Evolutionary conservation across 106 monocot species (phyloP).

Genomic region (Posidonia australis): DNA sequence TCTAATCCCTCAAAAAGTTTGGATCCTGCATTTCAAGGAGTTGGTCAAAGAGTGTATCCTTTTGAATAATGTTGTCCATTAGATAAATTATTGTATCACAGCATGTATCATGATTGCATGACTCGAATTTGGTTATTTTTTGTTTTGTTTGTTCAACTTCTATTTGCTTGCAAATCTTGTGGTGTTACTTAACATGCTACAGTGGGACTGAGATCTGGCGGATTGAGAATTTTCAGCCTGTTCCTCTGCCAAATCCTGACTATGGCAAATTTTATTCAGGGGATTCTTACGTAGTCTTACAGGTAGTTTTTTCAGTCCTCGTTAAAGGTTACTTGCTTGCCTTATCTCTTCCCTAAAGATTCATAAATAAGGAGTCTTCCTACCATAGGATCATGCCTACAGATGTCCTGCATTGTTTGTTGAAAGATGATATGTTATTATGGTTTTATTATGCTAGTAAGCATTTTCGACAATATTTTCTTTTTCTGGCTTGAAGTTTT

Average conservation of each 20-base stretch:
- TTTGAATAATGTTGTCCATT: too few relatives aligned
- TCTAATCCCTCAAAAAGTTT: slow-evolving; percentile 27
- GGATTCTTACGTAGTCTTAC: slow-evolving; percentile 45
- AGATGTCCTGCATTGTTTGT: neutral
- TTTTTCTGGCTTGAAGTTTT: neutral
- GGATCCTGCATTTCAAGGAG: slow-evolving; percentile 51
- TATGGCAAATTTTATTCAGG: slow-evolving; percentile 49
- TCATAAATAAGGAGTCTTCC: neutral
- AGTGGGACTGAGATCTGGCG: slow-evolving; percentile 56
- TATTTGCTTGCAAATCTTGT: neutral
- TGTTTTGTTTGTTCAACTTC: neutral
- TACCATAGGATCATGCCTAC: neutral
- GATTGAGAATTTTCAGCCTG: slow-evolving; percentile 56
- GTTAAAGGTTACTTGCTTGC: neutral
- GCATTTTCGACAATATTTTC: neutral
- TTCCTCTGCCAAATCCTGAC: slow-evolving; percentile 39
- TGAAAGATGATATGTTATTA: neutral
- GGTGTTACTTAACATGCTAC: slow-evolving; percentile 16
- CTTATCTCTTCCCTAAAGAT: neutral
- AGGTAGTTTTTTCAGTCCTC: slow-evolving; percentile 17
- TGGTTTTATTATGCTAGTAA: neutral
- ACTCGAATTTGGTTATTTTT: neutral
- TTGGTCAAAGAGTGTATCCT: slow-evolving; percentile 45
- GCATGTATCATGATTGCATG: neutral
- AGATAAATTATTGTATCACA: too few relatives aligned